Conservation (phyloP, 371 early-diverging fungal genomes). For the Cokeromyces recurvatus region DNA sequence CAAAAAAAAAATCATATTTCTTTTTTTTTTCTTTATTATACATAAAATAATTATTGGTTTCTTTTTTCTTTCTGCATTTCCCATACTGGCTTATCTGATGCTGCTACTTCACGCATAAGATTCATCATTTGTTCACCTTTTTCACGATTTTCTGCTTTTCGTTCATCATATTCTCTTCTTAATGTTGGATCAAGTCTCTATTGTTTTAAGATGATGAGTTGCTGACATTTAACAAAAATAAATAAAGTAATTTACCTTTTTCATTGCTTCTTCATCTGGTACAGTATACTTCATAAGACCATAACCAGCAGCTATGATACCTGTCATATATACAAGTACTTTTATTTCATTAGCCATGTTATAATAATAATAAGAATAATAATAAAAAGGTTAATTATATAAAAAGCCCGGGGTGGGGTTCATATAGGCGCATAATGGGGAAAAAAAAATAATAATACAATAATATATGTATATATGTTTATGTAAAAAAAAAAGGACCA, state of each 20-base stretch:
- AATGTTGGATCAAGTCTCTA: slow-evolving; percentile 36
- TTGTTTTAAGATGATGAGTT: background rate
- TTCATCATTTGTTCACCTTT: slow-evolving; percentile 29
- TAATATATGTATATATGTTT: no score
- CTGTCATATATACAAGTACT: slow-evolving; percentile 34
- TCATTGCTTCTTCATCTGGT: slow-evolving; percentile 40
- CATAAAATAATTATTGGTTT: background rate
- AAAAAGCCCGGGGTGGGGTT: slow-evolving; percentile 7
- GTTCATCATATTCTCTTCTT: slow-evolving; percentile 27
- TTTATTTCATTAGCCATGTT: slow-evolving; percentile 35
- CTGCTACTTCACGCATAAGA: slow-evolving; percentile 35
- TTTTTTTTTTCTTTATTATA: background rate
- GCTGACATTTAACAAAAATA: background rate
- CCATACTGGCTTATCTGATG: slow-evolving; percentile 36
- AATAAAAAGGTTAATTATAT: no score
- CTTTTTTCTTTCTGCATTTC: slow-evolving; percentile 10
- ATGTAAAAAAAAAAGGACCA: no score
- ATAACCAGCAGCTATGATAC: slow-evolving; percentile 40
- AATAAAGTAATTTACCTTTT: slow-evolving; percentile 20
- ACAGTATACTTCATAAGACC: slow-evolving; percentile 45
- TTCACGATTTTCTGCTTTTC: slow-evolving; percentile 18
- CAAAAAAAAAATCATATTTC: background rate
- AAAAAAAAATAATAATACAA: no score
- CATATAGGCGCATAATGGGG: no score
- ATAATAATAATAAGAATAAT: background rate